Base-by-base conservation (phyloP, 257 asterid species). In the Cinchona pubescens region DNA sequence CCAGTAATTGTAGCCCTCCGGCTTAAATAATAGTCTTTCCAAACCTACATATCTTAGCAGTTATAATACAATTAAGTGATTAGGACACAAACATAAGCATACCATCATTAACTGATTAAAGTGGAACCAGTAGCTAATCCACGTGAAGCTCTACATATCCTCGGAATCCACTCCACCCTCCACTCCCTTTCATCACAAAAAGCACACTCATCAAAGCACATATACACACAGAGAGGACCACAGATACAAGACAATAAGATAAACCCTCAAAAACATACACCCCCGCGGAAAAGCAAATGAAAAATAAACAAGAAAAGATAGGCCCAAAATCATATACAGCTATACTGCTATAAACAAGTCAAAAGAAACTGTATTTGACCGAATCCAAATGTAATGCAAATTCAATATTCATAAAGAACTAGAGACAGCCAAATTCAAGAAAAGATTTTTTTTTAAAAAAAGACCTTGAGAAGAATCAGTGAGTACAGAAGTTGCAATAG, bases 401-500 rank as follows among this genome's bases (percentile, higher is more conserved):
- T 21, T 62, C 32, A 2, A 69, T 2, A 46, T 11, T 19, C 34
- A 42, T 51, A 49, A 51, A 70, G n/a, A n/a, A n/a, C n/a, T 70
- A 49, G 75, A 35, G 37, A 53, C 15, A n/a, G n/a, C n/a, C n/a
- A n/a, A n/a, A n/a, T n/a, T n/a, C n/a, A n/a, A n/a, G n/a, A n/a
- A n/a, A n/a, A n/a, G n/a, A n/a, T n/a, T n/a, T n/a, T n/a, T n/a
- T n/a, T n/a, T n/a, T n/a, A n/a, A 48, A 53, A 63, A 76, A 14
- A 30, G 75, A 82, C 98, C 97, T 86, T 76, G 85, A 37, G 93
- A 79, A 40, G 96, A 84, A 67, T 86, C 84, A 56, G 88, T 85
- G 32, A 85, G 84, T 42, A 84, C 82, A 71, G 96, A 79, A 75
- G 88, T 72, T 55, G 92, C 81, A 83, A 85, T 77, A 19, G 80